Evolutionary conservation across 2,329 filamentous ascomycete genomes (phyloP), one percentile per base, ranked within the genome.

Genomic region (Fusarium lyarnte): DNA sequence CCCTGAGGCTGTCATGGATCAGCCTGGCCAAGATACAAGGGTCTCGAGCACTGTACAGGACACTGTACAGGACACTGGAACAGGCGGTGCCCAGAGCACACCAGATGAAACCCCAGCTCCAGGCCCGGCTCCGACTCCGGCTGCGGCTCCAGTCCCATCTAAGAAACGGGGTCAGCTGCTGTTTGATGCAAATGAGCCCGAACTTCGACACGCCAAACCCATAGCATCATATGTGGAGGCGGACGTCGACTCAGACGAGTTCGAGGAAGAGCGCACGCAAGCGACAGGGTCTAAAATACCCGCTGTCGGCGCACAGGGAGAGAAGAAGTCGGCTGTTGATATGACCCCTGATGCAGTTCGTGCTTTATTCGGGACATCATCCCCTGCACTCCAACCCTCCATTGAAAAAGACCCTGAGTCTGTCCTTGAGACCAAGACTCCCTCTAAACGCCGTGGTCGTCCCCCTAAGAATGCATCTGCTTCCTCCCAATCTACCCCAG

Each of bases 161-260:
- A 78, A 63, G 39, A 78, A 73, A 60, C 73, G 54, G 23, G 61
- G 68, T 25, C 70, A 70, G 38, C 74, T 66, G 16, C 57, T 74
- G 5, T 85, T 76, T 74, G 84, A 86, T 49, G 82, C 83, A 4
- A 84, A 88, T 23, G 81, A 86, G 36, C 87, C 87, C 27, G 79
- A 81, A 16, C 79, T 89, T 25, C 83, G 87, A 27, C 87, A 88
- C 66, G 86, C 87, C 13, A 87, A 85, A 70, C 87, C 87, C 10
- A 84, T 79, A 72, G 72, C 82, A 35, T 88, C 87, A 3, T 89
- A 89, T 59, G 79, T 85, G 6, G 87, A 88, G 53, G 86, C 86
- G 35, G 84, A 88, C 46, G 39, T 70, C 39, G 81, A 83, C 11
- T 61, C 77, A 13, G 82, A 82, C 27, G 79, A 81, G 12, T 82